Evolutionary conservation across 2,329 filamentous ascomycete species (phyloP).

Genomic region (Aspergillus costaricaensis): DNA sequence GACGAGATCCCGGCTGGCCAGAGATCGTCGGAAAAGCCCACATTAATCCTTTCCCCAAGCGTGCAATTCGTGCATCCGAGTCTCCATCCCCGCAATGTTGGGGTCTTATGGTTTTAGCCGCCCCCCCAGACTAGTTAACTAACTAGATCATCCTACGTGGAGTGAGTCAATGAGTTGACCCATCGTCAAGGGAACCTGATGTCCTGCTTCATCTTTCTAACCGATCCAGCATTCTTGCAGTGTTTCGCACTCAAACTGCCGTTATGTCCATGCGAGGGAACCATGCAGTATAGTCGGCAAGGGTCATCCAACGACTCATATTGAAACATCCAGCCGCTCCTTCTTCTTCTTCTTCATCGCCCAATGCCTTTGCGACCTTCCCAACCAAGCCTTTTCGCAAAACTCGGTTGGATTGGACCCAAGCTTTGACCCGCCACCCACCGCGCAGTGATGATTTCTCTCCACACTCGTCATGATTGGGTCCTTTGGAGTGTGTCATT

Average conservation of each 20-base stretch:
- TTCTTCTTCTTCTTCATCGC: not conserved
- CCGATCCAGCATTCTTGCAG: not conserved
- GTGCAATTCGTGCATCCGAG: not conserved
- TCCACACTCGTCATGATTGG: conserved; percentile 7
- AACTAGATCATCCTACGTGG: not conserved
- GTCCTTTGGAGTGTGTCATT: not conserved
- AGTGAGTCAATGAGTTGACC: not conserved
- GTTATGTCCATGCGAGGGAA: not conserved
- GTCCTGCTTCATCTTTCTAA: not conserved
- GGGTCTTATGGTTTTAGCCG: not conserved
- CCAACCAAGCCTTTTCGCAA: conserved; percentile 8
- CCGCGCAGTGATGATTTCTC: not conserved
- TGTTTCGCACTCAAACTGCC: not conserved
- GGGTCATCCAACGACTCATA: conserved; percentile 3
- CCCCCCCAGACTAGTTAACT: not conserved
- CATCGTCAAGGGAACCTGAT: not conserved
- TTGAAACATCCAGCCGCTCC: conserved; percentile 1
- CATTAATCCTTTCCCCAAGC: not conserved
- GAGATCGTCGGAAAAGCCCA: not conserved
- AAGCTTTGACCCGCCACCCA: conserved; percentile 15
- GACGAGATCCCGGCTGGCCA: not conserved
- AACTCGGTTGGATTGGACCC: conserved; percentile 2
- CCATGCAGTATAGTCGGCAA: conserved; percentile 3
- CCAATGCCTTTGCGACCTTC: conserved; percentile 1
- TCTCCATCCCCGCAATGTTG: conserved; percentile 6